A percentile compares a stretch with the other conserved stretches of the same genome.
Evolutionary conservation across 495 filamentous ascomycete genomes (phyloP).

Genomic region (Parathielavia appendiculata): DNA sequence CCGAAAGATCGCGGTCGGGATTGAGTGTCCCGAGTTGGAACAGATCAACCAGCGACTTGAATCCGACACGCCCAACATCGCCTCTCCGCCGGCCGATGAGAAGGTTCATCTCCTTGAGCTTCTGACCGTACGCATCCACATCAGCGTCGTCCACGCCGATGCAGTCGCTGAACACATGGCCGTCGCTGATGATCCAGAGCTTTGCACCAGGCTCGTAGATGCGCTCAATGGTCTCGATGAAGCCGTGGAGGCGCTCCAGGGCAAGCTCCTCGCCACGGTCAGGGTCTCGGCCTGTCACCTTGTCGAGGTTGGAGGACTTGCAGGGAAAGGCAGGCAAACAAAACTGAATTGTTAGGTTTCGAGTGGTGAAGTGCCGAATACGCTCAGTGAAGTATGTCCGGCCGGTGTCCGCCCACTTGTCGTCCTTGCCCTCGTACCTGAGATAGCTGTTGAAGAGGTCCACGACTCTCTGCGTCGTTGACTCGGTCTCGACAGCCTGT

Average conservation of each 20-base stretch:
- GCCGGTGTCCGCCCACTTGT: constrained; percentile 10
- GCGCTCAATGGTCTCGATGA: constrained; percentile 28
- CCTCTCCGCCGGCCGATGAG: constrained; percentile 17
- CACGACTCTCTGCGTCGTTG: constrained; percentile 6
- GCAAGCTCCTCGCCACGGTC: constrained; percentile 23
- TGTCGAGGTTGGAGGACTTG: constrained; percentile 23
- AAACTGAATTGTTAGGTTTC: constrained; percentile 12
- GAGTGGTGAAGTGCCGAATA: constrained; percentile 12
- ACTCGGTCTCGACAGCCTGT: background rate
- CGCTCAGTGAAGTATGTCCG: constrained; percentile 16
- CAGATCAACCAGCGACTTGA: constrained; percentile 21
- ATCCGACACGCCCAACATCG: constrained; percentile 7
- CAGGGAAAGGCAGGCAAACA: constrained; percentile 21
- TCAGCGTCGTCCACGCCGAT: constrained; percentile 39
- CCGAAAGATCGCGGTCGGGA: background rate
- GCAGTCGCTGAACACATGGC: constrained; percentile 43
- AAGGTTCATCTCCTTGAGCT: constrained; percentile 32
- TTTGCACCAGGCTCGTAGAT: constrained; percentile 34
- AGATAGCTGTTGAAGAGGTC: constrained; percentile 20
- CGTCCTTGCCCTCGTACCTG: constrained; percentile 16
- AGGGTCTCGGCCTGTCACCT: constrained; percentile 15
- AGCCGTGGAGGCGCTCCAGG: constrained; percentile 30
- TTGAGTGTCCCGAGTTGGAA: constrained; percentile 12
- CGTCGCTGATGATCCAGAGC: constrained; percentile 38
- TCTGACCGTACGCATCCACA: constrained; percentile 33